These are phyloP conservation scores for Ogataea hybrid DNA, from an alignment of 1,139 yeast genomes.

Conservation along the genomic window DNA sequence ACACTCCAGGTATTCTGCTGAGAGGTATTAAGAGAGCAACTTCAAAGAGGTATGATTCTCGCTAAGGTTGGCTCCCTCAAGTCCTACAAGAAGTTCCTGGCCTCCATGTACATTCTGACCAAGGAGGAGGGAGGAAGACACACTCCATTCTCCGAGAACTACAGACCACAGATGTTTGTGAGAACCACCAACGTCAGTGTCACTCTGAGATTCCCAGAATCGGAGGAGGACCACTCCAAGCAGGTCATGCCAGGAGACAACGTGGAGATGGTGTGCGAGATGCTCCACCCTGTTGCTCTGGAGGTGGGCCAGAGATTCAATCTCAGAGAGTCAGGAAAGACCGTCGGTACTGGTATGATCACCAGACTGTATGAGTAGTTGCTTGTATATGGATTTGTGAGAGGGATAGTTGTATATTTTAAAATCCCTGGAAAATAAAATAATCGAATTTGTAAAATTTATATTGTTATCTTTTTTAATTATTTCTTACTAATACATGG, in stretches of 20 bases:
- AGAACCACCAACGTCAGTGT: conserved; percentile 97
- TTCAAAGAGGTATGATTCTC: conserved; percentile 96
- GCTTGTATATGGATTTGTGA: conserved; percentile 9
- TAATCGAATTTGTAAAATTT: background rate
- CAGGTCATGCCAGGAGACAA: conserved; percentile 99
- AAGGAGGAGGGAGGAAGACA: conserved; percentile 99
- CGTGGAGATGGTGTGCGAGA: conserved; percentile 91
- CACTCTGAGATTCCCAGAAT: conserved; percentile 87
- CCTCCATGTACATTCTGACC: conserved; percentile 87
- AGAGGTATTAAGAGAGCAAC: conserved; percentile 98
- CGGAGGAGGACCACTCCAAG: conserved; percentile 79
- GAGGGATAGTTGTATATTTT: conserved; percentile 8
- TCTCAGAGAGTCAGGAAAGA: conserved; percentile 99
- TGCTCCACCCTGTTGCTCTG: conserved; percentile 88
- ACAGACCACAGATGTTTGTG: conserved; percentile 96
- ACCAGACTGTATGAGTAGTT: conserved; percentile 82
- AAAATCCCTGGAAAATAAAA: background rate
- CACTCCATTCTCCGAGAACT: conserved; percentile 94
- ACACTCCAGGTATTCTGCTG: conserved; percentile 94
- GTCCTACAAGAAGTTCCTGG: conserved; percentile 92
- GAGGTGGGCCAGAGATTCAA: conserved; percentile 98
- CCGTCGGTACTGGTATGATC: conserved; percentile 97
- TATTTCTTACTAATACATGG: background rate
- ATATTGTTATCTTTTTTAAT: background rate
- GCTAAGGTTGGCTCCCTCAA: conserved; percentile 90